Evolutionary conservation across 2,329 filamentous ascomycete species (phyloP).

Genomic region (Hypoxylon sp.): DNA sequence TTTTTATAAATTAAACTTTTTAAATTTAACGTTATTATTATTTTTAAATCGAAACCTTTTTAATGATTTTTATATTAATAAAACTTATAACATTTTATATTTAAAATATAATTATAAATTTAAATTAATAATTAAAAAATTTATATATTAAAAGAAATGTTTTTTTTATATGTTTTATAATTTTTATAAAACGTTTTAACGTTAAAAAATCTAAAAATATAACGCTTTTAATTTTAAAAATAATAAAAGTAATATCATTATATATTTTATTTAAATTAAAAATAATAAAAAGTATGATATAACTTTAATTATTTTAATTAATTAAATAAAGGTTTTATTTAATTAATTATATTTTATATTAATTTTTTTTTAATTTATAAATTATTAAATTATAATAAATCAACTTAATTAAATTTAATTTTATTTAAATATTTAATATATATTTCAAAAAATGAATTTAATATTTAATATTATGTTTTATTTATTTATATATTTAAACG

Average conservation of each 20-base stretch:
- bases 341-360: background rate
- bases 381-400: too few relatives aligned
- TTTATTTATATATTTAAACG: background rate
- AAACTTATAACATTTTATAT: background rate
- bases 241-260: background rate
- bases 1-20: too few relatives aligned
- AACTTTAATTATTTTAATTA: background rate
- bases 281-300: background rate
- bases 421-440: background rate
- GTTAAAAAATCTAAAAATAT: too few relatives aligned
- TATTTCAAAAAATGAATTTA: background rate
- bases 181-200: too few relatives aligned
- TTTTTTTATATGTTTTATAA: background rate
- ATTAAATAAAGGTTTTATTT: background rate
- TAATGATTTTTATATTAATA: background rate
- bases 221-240: too few relatives aligned
- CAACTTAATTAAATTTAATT: background rate
- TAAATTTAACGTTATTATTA: background rate
- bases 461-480: background rate
- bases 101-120: background rate
- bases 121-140: background rate
- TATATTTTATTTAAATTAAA: background rate
- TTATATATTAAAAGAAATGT: background rate
- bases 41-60: background rate
- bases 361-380: background rate